These are phyloP conservation scores for Atkinsonella hypoxylon DNA, from an alignment of 2,329 filamentous ascomycete genomes.

Conservation along the genomic window DNA sequence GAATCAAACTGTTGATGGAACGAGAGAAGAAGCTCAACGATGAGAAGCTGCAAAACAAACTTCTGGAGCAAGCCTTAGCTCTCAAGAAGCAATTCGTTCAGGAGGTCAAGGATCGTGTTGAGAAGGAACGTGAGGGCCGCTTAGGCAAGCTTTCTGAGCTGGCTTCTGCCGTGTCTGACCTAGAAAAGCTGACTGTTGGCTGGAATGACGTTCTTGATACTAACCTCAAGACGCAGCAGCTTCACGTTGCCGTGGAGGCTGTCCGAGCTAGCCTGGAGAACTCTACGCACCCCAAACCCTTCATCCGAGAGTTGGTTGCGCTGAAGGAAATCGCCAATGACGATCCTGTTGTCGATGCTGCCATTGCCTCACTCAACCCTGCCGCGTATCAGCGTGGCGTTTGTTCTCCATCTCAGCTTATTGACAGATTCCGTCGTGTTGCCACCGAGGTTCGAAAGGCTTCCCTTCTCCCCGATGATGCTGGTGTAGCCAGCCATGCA, in stretches of 20 bases:
- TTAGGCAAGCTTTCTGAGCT: constrained; percentile 78
- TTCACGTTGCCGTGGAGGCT: constrained; percentile 90
- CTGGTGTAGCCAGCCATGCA: constrained; percentile 87
- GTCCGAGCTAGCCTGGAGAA: constrained; percentile 75
- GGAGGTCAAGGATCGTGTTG: constrained; percentile 70
- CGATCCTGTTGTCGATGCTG: constrained; percentile 78
- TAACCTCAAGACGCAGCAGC: constrained; percentile 88
- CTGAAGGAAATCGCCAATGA: constrained; percentile 83
- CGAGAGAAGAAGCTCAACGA: constrained; percentile 71
- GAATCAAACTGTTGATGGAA: constrained; percentile 66
- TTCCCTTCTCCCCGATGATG: constrained; percentile 79
- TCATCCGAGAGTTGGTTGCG: constrained; percentile 84
- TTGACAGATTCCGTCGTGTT: constrained; percentile 92
- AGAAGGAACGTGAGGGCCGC: constrained; percentile 76
- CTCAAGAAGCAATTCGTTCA: constrained; percentile 76
- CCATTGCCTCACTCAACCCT: constrained; percentile 94
- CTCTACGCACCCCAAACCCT: constrained; percentile 60
- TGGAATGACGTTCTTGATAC: constrained; percentile 87
- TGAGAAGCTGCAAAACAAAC: constrained; percentile 69
- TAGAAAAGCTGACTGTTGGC: constrained; percentile 76
- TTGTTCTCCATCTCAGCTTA: constrained; percentile 69
- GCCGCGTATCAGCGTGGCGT: constrained; percentile 87
- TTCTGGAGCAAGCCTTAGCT: constrained; percentile 80
- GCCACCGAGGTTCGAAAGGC: constrained; percentile 90
- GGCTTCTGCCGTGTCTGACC: constrained; percentile 62